Percentiles rank a stretch among this genome's conserved stretches.
Conservation (phyloP, 2,329 filamentous ascomycete genomes). For the Xylaria sp. region DNA sequence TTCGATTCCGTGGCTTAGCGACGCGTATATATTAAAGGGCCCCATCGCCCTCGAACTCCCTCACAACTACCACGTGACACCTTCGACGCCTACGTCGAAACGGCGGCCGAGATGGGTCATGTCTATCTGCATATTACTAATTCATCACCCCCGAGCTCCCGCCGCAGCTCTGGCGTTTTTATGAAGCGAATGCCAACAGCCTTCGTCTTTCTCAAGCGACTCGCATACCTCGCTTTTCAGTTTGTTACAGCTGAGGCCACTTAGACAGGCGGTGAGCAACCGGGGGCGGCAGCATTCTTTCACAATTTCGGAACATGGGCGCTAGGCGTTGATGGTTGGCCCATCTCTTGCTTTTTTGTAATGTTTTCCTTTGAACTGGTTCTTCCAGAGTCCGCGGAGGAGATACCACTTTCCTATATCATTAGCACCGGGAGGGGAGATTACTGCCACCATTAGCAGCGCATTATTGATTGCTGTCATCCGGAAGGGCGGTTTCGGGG, state of each 20-base stretch:
- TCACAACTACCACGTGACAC: background rate
- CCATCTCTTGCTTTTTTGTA: constrained; percentile 16
- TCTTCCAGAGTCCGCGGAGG: constrained; percentile 33
- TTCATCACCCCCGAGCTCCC: background rate
- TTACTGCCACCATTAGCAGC: constrained; percentile 15
- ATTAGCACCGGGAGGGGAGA: background rate
- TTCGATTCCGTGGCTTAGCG: constrained; percentile 2
- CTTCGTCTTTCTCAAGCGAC: background rate
- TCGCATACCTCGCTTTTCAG: background rate
- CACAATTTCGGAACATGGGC: background rate
- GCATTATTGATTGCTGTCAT: constrained; percentile 10
- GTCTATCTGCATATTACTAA: background rate
- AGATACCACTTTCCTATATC: constrained; percentile 36
- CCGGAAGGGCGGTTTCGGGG: constrained; percentile 6
- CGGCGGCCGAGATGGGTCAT: background rate
- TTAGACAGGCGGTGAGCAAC: constrained; percentile 2
- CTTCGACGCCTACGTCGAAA: background rate
- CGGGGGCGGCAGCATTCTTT: constrained; percentile 32
- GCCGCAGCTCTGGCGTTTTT: background rate
- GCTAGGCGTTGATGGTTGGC: constrained; percentile 13
- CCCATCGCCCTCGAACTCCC: background rate
- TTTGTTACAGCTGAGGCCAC: background rate
- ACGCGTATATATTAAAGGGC: constrained; percentile 13
- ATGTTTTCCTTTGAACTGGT: background rate
- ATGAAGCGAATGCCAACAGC: background rate